Evolutionary conservation across 352 stramenopile species (phyloP), one percentile per base, ranked within the genome.

Genomic region (Phytophthora parvispora): DNA sequence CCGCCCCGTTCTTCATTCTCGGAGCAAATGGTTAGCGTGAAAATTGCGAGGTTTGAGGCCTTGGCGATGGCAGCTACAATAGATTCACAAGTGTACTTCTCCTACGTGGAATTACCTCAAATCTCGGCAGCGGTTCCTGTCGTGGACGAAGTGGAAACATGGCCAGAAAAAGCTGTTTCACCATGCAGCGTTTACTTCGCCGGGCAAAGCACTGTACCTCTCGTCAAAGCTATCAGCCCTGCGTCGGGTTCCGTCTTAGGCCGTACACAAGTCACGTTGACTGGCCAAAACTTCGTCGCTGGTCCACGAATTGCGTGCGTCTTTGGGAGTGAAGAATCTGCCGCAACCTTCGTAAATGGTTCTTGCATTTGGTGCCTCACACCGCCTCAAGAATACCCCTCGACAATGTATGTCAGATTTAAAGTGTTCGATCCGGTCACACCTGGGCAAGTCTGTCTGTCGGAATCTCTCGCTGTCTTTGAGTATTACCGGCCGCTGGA

Each of bases 191-290:
- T 15, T 47, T 47, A 47, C 38, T n/a, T 47, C 2, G 8, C 1
- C 1, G 31, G 31, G 18, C 18, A 47, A 22, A 24, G 3, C 31
- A 58, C 61, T 18, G 52, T 78, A 16, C 75, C 80, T 43, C 43
- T 64, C 12, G 73, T 89, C n/a, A 27, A 43, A 12, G 67, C 55
- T 9, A 45, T 84, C 3, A 24, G 5, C 13, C 80, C 80, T 22
- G 20, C 40, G 6, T 51, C 69, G 5, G 83, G 83, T 0, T 36
- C 79, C 20, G 49, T 34, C 15, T 62, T 40, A 22, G 83, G 83
- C 18, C 77, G 77, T 4, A 89, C 81, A 0, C 77, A 72, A 3
- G 53, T 91, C 4, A 77, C 56, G 0, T 9, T 91, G 0, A 53
- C 43, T 1, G 83, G 79, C 1, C 55, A 67, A 31, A 72, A 80